Conservation (phyloP, 257 asterid species). For the Primulina eburnea region DNA sequence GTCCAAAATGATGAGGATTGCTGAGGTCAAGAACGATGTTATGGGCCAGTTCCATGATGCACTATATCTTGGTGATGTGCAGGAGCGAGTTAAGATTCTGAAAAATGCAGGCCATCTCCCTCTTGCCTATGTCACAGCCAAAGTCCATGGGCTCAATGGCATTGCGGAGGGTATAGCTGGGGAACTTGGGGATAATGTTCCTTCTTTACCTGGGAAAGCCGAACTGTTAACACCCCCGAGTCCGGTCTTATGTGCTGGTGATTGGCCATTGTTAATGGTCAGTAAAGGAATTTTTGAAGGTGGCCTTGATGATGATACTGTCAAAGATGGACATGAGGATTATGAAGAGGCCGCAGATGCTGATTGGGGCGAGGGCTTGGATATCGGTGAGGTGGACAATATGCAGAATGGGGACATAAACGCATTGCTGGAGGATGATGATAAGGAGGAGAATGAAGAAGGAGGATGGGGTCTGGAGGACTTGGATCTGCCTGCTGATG, state of each 20-base stretch:
- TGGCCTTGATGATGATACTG: slow-evolving; percentile 61
- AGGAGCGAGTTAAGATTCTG: slow-evolving; percentile 79
- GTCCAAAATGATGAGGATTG: slow-evolving; percentile 90
- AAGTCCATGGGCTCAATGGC: slow-evolving; percentile 68
- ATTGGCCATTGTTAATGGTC: slow-evolving; percentile 94
- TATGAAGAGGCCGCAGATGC: slow-evolving; percentile 67
- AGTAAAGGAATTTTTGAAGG: slow-evolving; percentile 82
- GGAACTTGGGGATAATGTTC: slow-evolving; percentile 66
- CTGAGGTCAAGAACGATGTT: slow-evolving; percentile 81
- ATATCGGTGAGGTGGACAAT: slow-evolving; percentile 59
- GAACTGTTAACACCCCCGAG: slow-evolving; percentile 73
- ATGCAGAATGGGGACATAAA: slow-evolving; percentile 49
- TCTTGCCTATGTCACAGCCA: slow-evolving; percentile 71
- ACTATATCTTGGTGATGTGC: slow-evolving; percentile 78
- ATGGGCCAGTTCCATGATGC: slow-evolving; percentile 97
- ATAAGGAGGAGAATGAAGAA: slow-evolving; percentile 53
- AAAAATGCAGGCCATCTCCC: slow-evolving; percentile 80
- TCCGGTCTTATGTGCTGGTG: slow-evolving; percentile 70
- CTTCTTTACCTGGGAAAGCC: slow-evolving; percentile 63
- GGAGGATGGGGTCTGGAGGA: slow-evolving; percentile 98
- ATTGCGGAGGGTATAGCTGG: slow-evolving; percentile 56
- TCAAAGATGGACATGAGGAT: slow-evolving; percentile 43
- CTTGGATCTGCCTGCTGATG: slow-evolving; percentile 82
- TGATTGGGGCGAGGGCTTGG: slow-evolving; percentile 66
- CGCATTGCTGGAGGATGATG: slow-evolving; percentile 46